Base-by-base conservation (phyloP, 441 rosid genomes). In the Raphanus hybrid region DNA sequence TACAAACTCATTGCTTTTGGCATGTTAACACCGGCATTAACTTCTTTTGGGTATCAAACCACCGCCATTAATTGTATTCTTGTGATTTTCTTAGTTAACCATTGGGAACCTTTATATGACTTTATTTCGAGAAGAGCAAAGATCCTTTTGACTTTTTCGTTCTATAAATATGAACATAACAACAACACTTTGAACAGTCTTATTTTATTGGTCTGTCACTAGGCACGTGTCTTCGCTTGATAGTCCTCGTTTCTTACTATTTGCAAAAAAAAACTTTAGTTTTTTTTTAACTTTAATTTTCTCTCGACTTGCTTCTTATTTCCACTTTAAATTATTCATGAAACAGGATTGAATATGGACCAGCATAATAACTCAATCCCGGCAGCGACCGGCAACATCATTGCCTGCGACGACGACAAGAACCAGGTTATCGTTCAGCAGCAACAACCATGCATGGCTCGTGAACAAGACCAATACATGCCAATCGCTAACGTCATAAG, bases 401-500 rank as follows among this genome's bases (percentile, higher is more conserved):
- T 12, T 3, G 15, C 43, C 27, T 27, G 52, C 26, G 27, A 27
- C 1, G 27, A 27, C 1, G 66, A 73, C 65, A 52, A 37, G 63
- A 71, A 37, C 60, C 45, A 34, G 54, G 45, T 0, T 4, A 8
- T 5, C 52, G 11, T 1, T 52, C 76, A 15, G 54, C 60, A 73
- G 64, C 78, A 29, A n/a, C 75, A 67, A 14, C 72, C 82, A 8
- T 71, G 87, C 29, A 34, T 67, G 11, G 77, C 81, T 9, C 87
- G 92, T 14, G 93, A 89, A 52, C 97, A 90, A 69, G 97, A 90
- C 78, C 92, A 84, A 29, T 91, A 82, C 85, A 87, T 93, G 97
- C 97, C 97, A 1, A 87, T 91, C 3, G 93, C 98, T 7, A 91
- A 91, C 60, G 95, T 93, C 71, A 91, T 85, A 10, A 85, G 94